A percentile compares a stretch with the other conserved stretches of the same genome.
These are phyloP conservation scores for Penicillium verhagenii DNA, from an alignment of 495 filamentous ascomycete genomes.

Conservation along the genomic window DNA sequence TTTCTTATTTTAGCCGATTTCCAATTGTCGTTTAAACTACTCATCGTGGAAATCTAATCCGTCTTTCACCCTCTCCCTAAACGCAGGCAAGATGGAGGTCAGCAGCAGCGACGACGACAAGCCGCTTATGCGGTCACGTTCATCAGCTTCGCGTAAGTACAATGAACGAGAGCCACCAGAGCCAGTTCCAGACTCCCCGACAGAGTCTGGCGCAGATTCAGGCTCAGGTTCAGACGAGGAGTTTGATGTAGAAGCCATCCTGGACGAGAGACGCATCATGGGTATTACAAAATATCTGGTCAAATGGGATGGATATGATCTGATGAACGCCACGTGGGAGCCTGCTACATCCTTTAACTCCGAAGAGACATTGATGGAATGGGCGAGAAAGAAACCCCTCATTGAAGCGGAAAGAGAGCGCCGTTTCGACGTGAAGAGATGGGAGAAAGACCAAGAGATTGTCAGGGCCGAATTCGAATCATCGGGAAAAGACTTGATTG, in stretches of 20 bases:
- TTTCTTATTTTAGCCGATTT: not conserved
- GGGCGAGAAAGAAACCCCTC: slow-evolving; percentile 51
- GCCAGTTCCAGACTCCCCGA: no score
- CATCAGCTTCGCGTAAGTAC: not conserved
- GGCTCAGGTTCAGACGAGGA: not conserved
- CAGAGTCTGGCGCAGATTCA: not conserved
- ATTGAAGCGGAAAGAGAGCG: slow-evolving; percentile 39
- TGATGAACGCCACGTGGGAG: slow-evolving; percentile 52
- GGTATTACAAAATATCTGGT: slow-evolving; percentile 57
- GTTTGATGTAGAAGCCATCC: slow-evolving; percentile 46
- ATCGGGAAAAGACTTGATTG: not conserved
- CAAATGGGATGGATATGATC: slow-evolving; percentile 67
- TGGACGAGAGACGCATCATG: slow-evolving; percentile 44
- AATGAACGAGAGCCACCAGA: no score
- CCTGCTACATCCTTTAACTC: slow-evolving; percentile 52
- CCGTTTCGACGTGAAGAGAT: slow-evolving; percentile 51
- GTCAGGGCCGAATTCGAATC: not conserved
- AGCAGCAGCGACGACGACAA: not conserved
- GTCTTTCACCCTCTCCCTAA: not conserved
- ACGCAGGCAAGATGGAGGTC: not conserved
- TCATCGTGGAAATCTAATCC: not conserved
- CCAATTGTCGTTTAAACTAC: not conserved
- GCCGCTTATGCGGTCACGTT: not conserved
- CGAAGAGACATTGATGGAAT: slow-evolving; percentile 37
- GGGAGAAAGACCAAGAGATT: slow-evolving; percentile 28